Base-by-base conservation (phyloP, 345 rosid genomes). In the Gossypium longicalyx region DNA sequence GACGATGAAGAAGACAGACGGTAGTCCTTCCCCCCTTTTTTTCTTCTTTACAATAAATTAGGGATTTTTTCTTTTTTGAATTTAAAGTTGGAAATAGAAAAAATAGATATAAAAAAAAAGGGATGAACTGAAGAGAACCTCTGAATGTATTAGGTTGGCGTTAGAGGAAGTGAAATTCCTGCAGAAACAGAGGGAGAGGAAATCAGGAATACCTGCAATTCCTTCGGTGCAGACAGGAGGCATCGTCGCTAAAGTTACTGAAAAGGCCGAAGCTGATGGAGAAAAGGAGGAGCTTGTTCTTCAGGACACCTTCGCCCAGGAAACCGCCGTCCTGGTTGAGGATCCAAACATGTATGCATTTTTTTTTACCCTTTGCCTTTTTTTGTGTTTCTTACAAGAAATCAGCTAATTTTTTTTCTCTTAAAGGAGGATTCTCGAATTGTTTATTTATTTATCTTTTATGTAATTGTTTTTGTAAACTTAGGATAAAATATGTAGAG, bases 301-400 rank as follows among this genome's bases (percentile, higher is more conserved):
- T 59, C 99, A 95, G 61, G 99, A 95, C 73, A 95, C 99, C 27
- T 93, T 93, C 68, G 98, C 99, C 78, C 99, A 91, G 78, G 98
- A 95, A 87, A 95, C 98, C 60, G 98, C 98, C 43, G 94, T 95
- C 77, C 82, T 89, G 85, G 87, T 89, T 63, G 98, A 94, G 88
- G 98, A 92, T 77, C 98, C 98, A 19, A 92, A 94, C 79, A 94
- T 94, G 97, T 92, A 83, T 74, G 60, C 22, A 0, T 47, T 13
- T 27, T 13, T 16, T 12, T 60, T 60, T 27, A 12, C 64, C 17
- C 41, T 60, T 60, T 3, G 3, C 19, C 6, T 10, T 44, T 27
- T 25, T 12, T 3, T 16, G 20, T 43, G 3, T 45, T 44, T 66
- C 16, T 43, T 58, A 38, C 22, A 22, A 61, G 38, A 3, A 10